These are phyloP conservation scores for Suhomyces ambrosiae DNA, from an alignment of 1,139 yeast species.

Conservation along the genomic window DNA sequence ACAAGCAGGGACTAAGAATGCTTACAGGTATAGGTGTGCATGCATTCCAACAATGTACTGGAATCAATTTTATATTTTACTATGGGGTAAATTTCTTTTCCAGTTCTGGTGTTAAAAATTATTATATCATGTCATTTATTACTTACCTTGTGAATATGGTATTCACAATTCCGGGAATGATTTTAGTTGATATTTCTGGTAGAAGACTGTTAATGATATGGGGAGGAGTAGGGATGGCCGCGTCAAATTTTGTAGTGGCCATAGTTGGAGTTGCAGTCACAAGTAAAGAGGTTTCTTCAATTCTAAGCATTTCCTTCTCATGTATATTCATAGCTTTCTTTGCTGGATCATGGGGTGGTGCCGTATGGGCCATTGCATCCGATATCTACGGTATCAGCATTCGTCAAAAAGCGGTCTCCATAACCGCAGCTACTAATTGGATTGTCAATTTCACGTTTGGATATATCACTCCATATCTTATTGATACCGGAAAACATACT, in stretches of 20 bases:
- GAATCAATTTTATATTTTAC: slow-evolving; percentile 77
- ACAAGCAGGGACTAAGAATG: slow-evolving; percentile 64
- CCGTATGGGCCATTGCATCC: slow-evolving; percentile 74
- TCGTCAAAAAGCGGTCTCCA: slow-evolving; percentile 73
- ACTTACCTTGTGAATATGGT: slow-evolving; percentile 74
- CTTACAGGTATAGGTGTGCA: slow-evolving; percentile 70
- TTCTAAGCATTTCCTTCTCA: slow-evolving; percentile 53
- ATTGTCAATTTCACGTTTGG: slow-evolving; percentile 73
- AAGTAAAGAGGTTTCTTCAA: slow-evolving; percentile 37
- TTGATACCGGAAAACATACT: slow-evolving; percentile 62
- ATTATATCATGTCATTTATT: slow-evolving; percentile 65
- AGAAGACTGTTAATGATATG: slow-evolving; percentile 59
- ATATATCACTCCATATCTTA: slow-evolving; percentile 68
- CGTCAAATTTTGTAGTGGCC: slow-evolving; percentile 64
- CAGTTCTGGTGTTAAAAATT: slow-evolving; percentile 58
- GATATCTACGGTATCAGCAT: slow-evolving; percentile 74
- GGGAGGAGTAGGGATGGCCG: slow-evolving; percentile 69
- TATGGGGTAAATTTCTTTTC: slow-evolving; percentile 76
- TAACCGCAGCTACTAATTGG: slow-evolving; percentile 79
- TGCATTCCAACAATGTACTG: slow-evolving; percentile 74
- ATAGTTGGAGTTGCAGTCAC: slow-evolving; percentile 60
- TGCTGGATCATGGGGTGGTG: slow-evolving; percentile 82
- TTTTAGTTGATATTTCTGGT: slow-evolving; percentile 68
- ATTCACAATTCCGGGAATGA: slow-evolving; percentile 71
- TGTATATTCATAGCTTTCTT: slow-evolving; percentile 73